Base-by-base conservation (phyloP, 495 filamentous ascomycete genomes). In the Neurospora sublineolata region DNA sequence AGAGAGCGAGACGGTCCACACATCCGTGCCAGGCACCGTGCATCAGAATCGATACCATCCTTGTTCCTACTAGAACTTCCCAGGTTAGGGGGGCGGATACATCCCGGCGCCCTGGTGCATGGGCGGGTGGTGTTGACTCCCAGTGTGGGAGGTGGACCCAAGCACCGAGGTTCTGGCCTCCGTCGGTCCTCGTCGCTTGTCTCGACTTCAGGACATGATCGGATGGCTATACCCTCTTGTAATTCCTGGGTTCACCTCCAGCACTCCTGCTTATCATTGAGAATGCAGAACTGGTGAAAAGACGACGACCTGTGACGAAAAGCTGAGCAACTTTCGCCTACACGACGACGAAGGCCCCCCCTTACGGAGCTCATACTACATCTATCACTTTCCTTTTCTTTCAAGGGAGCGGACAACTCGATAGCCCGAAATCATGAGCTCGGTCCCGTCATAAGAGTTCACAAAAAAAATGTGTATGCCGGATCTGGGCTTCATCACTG, bases 51-150 rank as follows among this genome's bases (percentile, higher is more conserved):
- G 20, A 70, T 70, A 69, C 72, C 71, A 75, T 69, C 73, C 67
- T 58, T 70, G 70, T 30, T 64, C 68, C 67, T 46, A 71, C 71
- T 68, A 67, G 69, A 69, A 36, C 68, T 72, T 69, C 60, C 72
- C 72, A 70, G 69, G 74, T 73, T 71, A 71, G 70, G 72, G 70
- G 14, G 70, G 72, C 74, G 74, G 75, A 75, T 74, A 69, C 75
- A 77, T 77, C 74, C 75, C 75, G 74, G 75, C 75, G 70, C 67
- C 70, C 69, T 75, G 70, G 72, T 70, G 74, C 75, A 73, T 71
- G 64, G 71, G 72, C 36, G 27, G 70, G 69, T 68, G 37, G 52
- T 64, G 52, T 30, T 64, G 52, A 64, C 52, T 60, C 52, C 12
- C 12, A 30, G 23, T 60, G 27, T 64, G 52, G 52, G 52, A 64